phyloP scores from a whole-genome alignment of 805 yeast species.

The Schizosaccharomyces osmophilus region DNA sequence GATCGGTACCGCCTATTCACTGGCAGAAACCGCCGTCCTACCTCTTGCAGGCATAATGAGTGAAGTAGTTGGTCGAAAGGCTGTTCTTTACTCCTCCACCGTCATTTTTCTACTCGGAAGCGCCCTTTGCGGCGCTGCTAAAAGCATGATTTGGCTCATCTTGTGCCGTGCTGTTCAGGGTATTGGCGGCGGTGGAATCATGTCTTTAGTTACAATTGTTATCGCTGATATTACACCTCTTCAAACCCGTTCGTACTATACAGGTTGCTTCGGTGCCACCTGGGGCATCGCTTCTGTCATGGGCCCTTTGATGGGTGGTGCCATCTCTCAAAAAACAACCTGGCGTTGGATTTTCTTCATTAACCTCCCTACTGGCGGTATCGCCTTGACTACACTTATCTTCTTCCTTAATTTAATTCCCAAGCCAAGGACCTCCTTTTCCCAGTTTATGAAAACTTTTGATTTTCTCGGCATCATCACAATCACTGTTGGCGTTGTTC shows the following conservation, averaged over 20 bases:
- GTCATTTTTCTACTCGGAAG: constrained; percentile 24
- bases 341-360: constrained; percentile 34
- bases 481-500: constrained; percentile 23
- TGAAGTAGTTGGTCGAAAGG: constrained; percentile 26
- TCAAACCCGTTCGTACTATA: constrained; percentile 12
- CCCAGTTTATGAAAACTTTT: constrained; percentile 21
- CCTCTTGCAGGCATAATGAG: constrained; percentile 49
- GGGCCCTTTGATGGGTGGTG: constrained; percentile 35
- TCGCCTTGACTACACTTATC: constrained; percentile 13
- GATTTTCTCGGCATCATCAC: constrained; percentile 31
- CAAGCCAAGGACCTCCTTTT: constrained; percentile 17
- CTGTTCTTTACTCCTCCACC: constrained; percentile 20
- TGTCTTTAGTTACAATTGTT: constrained; percentile 30
- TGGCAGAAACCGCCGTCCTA: constrained; percentile 51
- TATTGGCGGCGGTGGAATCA: constrained; percentile 46
- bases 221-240: constrained; percentile 31
- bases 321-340: constrained; percentile 18
- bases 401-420: constrained; percentile 12
- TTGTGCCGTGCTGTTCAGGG: constrained; percentile 53
- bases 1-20: constrained; percentile 49
- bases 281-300: constrained; percentile 19
- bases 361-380: constrained; percentile 20
- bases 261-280: constrained; percentile 11
- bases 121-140: constrained; percentile 22
- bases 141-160: constrained; percentile 30